Base-by-base conservation (phyloP, 257 asterid species). In the Lavandula angustifolia region DNA sequence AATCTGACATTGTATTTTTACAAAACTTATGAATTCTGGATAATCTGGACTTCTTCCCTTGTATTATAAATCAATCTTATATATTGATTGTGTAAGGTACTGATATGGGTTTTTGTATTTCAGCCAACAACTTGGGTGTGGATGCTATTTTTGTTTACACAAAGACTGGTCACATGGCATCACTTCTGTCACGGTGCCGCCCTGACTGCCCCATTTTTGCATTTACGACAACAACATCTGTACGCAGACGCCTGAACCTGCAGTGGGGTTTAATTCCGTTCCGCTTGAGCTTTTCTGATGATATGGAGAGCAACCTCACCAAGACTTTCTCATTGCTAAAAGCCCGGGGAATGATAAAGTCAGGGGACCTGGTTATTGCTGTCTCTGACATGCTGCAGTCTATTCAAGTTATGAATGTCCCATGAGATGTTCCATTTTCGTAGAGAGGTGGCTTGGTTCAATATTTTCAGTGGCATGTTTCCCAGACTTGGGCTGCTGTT, bases 151-250 rank as follows among this genome's bases (percentile, higher is more conserved):
- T 90, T 49, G 99, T 88, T 16, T 94, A 90, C 84, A 87, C 98
- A 4, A 94, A 83, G 80, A 54, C 64, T 16, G 98, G 99, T 47
- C 92, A 94, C 80, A 87, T 94, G 99, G 99, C 99, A 65, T 87
- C 99, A 50, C 91, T 94, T 49, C 60, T 94, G 75, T 94, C 99
- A 22, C 95, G 99, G 32, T 84, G 98, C 59, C 90, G 98, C 11
- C 96, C 99, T 4, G 99, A 90, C 74, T 94, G 96, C 82, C 99
- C 98, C 54, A 91, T 87, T 34, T 94, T 94, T 12, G 98, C 98
- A 14, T 94, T 94, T 65, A 94, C 98, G 12, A 73, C 90, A 5
- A 69, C 95, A 1, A 90, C 96, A 1, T 81, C 95, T 3, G 88
- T 87, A 14, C 96, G 96, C 13, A 82, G 99, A 69, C 95, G 95